Evolutionary conservation across 257 asterid genomes (phyloP).

Genomic region (Plantago elongata): DNA sequence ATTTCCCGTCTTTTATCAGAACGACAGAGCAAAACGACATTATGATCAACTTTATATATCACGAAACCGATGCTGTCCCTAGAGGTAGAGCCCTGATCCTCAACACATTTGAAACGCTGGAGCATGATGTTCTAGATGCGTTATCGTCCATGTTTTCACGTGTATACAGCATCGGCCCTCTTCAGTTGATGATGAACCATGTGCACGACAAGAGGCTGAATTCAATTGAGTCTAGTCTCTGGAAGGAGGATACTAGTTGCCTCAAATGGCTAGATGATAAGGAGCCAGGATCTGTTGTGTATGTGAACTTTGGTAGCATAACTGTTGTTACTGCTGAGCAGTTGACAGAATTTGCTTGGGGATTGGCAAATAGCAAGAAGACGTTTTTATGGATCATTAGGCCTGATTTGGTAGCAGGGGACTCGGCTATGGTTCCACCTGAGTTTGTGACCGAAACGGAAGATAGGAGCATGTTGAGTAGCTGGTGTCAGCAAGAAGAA

Average conservation of each 20-base stretch:
- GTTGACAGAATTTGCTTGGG: conserved; percentile 51
- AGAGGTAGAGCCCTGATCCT: conserved; percentile 33
- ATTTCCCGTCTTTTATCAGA: conserved; percentile 49
- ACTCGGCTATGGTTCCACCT: conserved; percentile 37
- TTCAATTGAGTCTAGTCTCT: conserved; percentile 31
- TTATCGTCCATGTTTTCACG: conserved; percentile 29
- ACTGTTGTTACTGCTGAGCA: conserved; percentile 39
- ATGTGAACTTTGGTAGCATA: conserved; percentile 57
- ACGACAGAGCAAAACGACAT: conserved; percentile 38
- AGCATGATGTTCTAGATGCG: conserved; percentile 25
- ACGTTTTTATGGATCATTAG: conserved; percentile 47
- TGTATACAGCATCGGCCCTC: conserved; percentile 38
- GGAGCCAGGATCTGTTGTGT: conserved; percentile 38
- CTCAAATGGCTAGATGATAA: conserved; percentile 36
- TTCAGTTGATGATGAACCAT: conserved; percentile 32
- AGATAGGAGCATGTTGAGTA: conserved; percentile 38
- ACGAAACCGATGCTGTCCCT: conserved; percentile 22
- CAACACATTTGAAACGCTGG: conserved; percentile 52
- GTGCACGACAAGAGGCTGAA: conserved; percentile 15
- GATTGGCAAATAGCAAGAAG: conserved; percentile 41
- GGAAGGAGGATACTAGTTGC: conserved; percentile 43
- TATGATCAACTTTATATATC: conserved; percentile 33
- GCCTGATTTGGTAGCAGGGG: conserved; percentile 44
- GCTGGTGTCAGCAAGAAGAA: conserved; percentile 52
- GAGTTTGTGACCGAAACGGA: conserved; percentile 36